These are phyloP conservation scores for Tausonia pullulans DNA, from an alignment of 1,284 basidiomycete genomes.

Conservation along the genomic window DNA sequence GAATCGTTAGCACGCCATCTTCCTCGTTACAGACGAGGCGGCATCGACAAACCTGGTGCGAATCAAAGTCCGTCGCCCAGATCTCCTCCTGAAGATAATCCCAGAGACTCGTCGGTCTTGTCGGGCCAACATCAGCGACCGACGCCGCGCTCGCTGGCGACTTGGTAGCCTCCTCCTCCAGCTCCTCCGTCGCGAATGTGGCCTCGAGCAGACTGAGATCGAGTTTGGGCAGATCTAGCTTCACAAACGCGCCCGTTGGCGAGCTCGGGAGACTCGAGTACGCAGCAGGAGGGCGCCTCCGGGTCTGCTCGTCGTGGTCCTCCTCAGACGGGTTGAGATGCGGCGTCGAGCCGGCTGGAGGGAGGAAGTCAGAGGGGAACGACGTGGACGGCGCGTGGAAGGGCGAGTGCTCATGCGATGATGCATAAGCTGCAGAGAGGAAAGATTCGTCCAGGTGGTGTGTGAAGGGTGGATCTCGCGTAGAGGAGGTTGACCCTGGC, in stretches of 20 bases:
- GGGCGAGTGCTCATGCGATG: not conserved
- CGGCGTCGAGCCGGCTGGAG: not conserved
- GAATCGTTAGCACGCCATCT: no score
- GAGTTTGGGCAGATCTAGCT: not conserved
- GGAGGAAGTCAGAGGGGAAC: not conserved
- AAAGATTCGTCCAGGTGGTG: not conserved
- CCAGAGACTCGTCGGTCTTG: conserved; percentile 45
- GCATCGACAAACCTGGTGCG: conserved; percentile 45
- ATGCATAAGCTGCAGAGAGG: not conserved
- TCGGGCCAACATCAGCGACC: not conserved
- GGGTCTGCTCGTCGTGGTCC: not conserved
- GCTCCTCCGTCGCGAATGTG: not conserved
- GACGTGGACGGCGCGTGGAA: not conserved
- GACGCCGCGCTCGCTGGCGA: not conserved
- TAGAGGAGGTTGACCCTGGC: not conserved
- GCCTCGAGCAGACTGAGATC: conserved; percentile 5
- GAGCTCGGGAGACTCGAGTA: conserved; percentile 13
- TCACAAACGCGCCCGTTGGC: conserved; percentile 8
- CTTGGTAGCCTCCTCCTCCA: not conserved
- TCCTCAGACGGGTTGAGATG: not conserved
- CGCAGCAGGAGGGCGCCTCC: conserved; percentile 1
- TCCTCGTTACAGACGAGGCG: no score
- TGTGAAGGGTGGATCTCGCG: not conserved
- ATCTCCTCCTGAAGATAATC: conserved; percentile 81
- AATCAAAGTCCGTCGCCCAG: conserved; percentile 80